Percentiles rank a stretch among this genome's conserved stretches.
These are phyloP conservation scores for Solanum acaule DNA, from an alignment of 257 asterid species.

Conservation along the genomic window DNA sequence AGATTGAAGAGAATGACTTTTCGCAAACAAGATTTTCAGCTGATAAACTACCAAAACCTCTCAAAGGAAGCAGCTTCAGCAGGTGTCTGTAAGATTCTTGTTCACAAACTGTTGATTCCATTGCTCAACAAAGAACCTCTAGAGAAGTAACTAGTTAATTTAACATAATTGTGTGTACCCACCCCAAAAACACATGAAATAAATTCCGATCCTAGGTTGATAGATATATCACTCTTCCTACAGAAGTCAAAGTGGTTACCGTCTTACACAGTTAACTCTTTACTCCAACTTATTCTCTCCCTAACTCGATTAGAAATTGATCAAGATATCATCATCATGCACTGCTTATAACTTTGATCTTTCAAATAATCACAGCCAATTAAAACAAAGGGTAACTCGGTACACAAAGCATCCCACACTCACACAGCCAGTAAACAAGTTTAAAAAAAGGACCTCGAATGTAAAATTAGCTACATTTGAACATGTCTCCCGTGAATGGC, in stretches of 20 bases:
- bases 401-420: background rate
- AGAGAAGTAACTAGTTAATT: background rate
- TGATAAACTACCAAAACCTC: background rate
- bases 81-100: background rate
- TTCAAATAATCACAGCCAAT: background rate
- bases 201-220: background rate
- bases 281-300: background rate
- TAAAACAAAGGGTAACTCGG: background rate
- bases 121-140: background rate
- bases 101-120: background rate
- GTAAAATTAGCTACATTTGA: background rate
- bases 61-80: background rate
- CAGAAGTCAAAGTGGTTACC: background rate
- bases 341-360: background rate
- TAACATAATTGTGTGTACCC: background rate
- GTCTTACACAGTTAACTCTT: background rate
- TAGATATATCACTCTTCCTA: background rate
- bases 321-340: background rate
- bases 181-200: background rate
- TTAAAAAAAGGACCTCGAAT: background rate
- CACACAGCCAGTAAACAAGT: background rate
- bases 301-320: background rate
- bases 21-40: background rate
- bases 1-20: background rate
- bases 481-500: background rate